Evolutionary conservation across 108 stramenopile genomes (phyloP).

Genomic region (Heterococcus sp.): DNA sequence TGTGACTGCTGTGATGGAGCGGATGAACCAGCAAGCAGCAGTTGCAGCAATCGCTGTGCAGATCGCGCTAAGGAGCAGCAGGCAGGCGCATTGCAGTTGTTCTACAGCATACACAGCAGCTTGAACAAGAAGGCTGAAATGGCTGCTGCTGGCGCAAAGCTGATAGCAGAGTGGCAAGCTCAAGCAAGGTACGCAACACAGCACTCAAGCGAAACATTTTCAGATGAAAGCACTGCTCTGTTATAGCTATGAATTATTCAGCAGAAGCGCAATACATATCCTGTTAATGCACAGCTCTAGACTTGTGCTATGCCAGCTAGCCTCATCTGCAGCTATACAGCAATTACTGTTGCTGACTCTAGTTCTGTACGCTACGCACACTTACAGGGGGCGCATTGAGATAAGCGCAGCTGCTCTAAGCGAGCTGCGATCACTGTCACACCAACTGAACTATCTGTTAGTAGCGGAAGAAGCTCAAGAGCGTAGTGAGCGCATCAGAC

Average conservation of each 20-base stretch:
- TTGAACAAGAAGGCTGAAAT: background rate
- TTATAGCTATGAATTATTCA: background rate
- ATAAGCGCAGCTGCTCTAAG: too few species aligned
- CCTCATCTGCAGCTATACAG: too few species aligned
- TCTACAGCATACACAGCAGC: background rate
- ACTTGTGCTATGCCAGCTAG: too few species aligned
- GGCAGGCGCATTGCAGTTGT: background rate
- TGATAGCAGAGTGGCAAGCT: background rate
- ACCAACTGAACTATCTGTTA: too few species aligned
- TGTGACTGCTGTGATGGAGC: slow-evolving; percentile 1
- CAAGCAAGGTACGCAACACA: background rate
- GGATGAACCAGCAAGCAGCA: background rate
- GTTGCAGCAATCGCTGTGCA: background rate
- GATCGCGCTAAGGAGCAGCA: background rate
- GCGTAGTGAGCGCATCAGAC: too few species aligned
- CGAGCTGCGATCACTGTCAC: too few species aligned
- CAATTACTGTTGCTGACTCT: too few species aligned
- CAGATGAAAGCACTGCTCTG: background rate
- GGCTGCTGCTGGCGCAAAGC: background rate
- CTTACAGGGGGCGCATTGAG: too few species aligned
- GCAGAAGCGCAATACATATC: background rate
- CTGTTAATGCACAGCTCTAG: background rate
- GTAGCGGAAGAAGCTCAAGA: too few species aligned
- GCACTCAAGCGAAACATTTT: background rate
- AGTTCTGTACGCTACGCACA: too few species aligned